These are phyloP conservation scores for Xylaria multiplex DNA, from an alignment of 2,329 filamentous ascomycete species.

Conservation along the genomic window DNA sequence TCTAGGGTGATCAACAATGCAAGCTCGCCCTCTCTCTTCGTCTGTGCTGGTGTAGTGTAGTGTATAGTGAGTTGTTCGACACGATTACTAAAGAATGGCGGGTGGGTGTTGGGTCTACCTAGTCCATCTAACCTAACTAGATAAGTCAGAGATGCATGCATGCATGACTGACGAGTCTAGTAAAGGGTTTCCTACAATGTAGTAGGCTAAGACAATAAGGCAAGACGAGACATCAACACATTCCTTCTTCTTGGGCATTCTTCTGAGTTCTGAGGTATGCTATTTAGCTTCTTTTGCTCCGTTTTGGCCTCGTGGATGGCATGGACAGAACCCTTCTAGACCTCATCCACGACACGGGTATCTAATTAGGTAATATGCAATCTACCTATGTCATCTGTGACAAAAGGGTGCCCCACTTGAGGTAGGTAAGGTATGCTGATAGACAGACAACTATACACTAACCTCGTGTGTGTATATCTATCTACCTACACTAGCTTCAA, in stretches of 20 bases:
- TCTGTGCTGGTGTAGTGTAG: slow-evolving; percentile 16
- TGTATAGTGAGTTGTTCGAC: slow-evolving; percentile 23
- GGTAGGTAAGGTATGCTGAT: too few relatives aligned
- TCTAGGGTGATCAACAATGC: slow-evolving; percentile 9
- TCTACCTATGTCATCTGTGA: too few relatives aligned
- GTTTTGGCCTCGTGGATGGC: background rate
- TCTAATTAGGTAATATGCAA: too few relatives aligned
- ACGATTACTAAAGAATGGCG: slow-evolving; percentile 26
- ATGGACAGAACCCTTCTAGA: too few relatives aligned
- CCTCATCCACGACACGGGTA: too few relatives aligned
- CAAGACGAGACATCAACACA: background rate
- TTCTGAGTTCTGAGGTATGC: background rate
- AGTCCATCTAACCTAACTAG: background rate
- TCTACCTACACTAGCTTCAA: too few relatives aligned
- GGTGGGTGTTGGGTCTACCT: background rate
- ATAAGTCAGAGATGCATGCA: slow-evolving; percentile 5
- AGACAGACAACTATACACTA: too few relatives aligned
- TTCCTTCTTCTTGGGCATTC: background rate
- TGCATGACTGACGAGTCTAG: slow-evolving; percentile 1
- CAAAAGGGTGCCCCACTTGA: too few relatives aligned
- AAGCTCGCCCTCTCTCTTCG: background rate
- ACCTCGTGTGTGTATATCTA: too few relatives aligned
- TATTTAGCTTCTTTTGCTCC: background rate
- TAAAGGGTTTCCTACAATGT: background rate
- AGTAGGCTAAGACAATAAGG: slow-evolving; percentile 9